phyloP scores from a whole-genome alignment of 1,139 yeast genomes.

The Blastobotrys malaysiensis region DNA sequence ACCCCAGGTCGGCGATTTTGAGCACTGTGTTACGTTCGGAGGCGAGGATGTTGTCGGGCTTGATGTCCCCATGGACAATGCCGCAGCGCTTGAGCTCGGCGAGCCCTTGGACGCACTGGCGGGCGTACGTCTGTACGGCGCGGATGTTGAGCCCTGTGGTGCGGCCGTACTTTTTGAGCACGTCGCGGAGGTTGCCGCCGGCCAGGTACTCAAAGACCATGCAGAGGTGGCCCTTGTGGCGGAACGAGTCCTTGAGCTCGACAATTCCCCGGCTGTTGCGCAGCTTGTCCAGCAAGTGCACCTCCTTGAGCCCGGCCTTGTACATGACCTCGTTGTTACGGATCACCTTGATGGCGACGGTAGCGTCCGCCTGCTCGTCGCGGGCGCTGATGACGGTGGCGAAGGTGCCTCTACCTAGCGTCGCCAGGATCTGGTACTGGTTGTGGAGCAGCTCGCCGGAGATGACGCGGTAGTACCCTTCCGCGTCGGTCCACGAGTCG shows the following conservation, averaged over 20 bases:
- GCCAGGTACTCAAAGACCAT: conserved; percentile 77
- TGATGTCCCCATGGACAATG: conserved; percentile 66
- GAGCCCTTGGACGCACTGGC: conserved; percentile 58
- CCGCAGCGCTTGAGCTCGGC: conserved; percentile 13
- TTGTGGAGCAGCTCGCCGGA: conserved; percentile 61
- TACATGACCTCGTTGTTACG: conserved; percentile 35
- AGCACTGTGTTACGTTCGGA: conserved; percentile 77
- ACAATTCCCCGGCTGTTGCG: conserved; percentile 64
- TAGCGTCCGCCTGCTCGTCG: conserved; percentile 12
- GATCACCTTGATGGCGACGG: conserved; percentile 80
- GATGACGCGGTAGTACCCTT: conserved; percentile 78
- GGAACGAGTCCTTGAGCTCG: conserved; percentile 71
- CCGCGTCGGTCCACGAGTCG: conserved; percentile 51
- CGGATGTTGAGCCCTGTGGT: conserved; percentile 56
- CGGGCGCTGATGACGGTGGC: conserved; percentile 33
- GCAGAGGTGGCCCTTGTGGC: conserved; percentile 81
- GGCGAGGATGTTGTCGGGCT: conserved; percentile 80
- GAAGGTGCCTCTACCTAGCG: conserved; percentile 79
- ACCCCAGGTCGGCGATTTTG: conserved; percentile 85
- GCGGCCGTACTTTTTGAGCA: conserved; percentile 70
- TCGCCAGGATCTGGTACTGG: conserved; percentile 73
- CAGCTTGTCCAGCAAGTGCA: conserved; percentile 63
- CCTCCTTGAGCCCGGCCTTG: conserved; percentile 75
- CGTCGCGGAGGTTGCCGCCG: conserved; percentile 66
- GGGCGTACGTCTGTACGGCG: conserved; percentile 77